Evolutionary conservation across 108 stramenopile species (phyloP).

Genomic region (Chaetoceros tenuissimus): DNA sequence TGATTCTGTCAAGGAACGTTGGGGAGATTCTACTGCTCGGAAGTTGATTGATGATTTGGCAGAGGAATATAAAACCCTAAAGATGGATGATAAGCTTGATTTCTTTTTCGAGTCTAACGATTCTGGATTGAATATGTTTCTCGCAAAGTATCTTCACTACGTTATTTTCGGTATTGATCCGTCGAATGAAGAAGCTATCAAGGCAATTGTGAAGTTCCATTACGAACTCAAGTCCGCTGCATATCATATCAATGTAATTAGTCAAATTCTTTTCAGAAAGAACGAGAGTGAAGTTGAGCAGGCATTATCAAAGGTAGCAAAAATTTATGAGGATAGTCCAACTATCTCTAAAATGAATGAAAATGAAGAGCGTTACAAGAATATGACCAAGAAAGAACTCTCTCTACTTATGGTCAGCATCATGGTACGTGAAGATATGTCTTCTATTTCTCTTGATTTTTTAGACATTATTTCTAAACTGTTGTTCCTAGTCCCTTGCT

Average conservation of each 20-base stretch:
- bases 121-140: neutral
- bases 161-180: neutral
- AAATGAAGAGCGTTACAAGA: neutral
- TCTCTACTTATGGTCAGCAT: neutral
- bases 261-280: neutral
- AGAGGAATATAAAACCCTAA: neutral
- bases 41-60: neutral
- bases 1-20: neutral
- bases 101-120: neutral
- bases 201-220: neutral
- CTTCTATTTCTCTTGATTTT: too few relatives aligned
- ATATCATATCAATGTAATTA: neutral
- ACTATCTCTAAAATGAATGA: neutral
- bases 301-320: neutral
- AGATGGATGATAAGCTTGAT: neutral
- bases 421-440: too few relatives aligned
- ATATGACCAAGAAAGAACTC: neutral
- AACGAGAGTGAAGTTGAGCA: too few relatives aligned
- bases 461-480: too few relatives aligned
- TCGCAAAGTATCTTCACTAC: neutral
- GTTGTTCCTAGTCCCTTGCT: too few relatives aligned
- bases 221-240: neutral
- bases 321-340: conserved; percentile 1
- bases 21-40: neutral
- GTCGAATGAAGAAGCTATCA: neutral